These are phyloP conservation scores for Acaromyces ingoldii DNA, from an alignment of 1,284 basidiomycete species.

Conservation along the genomic window DNA sequence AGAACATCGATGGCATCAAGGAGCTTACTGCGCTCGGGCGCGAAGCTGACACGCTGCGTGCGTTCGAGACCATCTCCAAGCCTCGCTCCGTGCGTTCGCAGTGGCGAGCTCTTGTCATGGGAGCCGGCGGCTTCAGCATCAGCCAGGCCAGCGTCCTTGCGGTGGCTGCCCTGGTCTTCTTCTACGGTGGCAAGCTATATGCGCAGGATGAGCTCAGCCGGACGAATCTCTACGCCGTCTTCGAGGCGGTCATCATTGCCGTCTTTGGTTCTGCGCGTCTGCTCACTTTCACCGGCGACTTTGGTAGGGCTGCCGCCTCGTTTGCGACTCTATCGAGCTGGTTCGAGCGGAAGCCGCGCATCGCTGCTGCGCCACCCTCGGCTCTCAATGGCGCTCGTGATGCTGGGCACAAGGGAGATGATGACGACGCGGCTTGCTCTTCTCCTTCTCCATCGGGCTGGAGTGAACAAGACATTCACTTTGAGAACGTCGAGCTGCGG, in stretches of 20 bases:
- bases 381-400: not conserved
- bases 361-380: constrained; percentile 6
- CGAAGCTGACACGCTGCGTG: constrained; percentile 46
- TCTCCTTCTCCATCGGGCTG: no score
- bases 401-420: not conserved
- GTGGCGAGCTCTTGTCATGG: constrained; percentile 34
- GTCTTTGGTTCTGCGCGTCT: constrained; percentile 45
- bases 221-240: constrained; percentile 35
- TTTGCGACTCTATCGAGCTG: constrained; percentile 31
- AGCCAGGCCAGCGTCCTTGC: constrained; percentile 51
- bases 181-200: constrained; percentile 49
- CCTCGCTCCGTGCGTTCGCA: no score
- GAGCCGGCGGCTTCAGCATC: constrained; percentile 49
- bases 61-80: constrained; percentile 35
- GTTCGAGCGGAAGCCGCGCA: constrained; percentile 31
- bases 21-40: constrained; percentile 53
- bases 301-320: constrained; percentile 34
- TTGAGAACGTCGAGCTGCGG: constrained; percentile 40
- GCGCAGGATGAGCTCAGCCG: constrained; percentile 31
- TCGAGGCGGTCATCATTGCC: constrained; percentile 53
- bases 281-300: constrained; percentile 40
- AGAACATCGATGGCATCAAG: constrained; percentile 53
- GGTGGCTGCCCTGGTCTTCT: constrained; percentile 51
- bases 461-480: constrained; percentile 34
- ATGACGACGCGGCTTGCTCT: no score